phyloP scores from a whole-genome alignment of 257 asterid genomes.

The Paulownia fortunei region DNA sequence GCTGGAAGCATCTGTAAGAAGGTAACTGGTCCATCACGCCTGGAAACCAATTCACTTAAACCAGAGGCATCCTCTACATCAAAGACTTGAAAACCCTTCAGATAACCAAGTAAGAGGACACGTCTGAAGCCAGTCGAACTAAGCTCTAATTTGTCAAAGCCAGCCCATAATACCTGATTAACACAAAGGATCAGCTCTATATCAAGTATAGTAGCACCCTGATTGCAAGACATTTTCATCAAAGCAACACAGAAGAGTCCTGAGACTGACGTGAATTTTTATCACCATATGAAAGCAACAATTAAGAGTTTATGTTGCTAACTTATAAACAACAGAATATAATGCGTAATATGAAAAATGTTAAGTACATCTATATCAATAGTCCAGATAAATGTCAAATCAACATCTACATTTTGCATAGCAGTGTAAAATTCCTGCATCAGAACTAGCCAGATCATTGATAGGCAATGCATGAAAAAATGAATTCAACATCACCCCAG shows the following conservation, averaged over 20 bases:
- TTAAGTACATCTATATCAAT: neutral
- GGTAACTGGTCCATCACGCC: too few relatives aligned
- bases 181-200: conserved; percentile 16
- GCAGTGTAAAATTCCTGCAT: neutral
- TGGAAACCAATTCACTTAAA: conserved; percentile 47
- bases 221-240: neutral
- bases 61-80: conserved; percentile 52
- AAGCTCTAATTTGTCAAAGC: too few relatives aligned
- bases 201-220: neutral
- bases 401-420: neutral
- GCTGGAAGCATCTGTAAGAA: too few relatives aligned
- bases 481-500: neutral
- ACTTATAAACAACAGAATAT: neutral
- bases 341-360: neutral
- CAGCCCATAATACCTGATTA: conserved; percentile 49
- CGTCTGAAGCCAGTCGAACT: conserved; percentile 35
- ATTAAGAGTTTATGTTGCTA: neutral
- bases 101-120: conserved; percentile 47
- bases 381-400: neutral
- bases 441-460: neutral
- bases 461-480: too few relatives aligned
- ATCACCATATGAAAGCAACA: conserved; percentile 13
- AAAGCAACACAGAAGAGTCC: neutral
- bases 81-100: conserved; percentile 48
- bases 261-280: neutral